Evolutionary conservation across 257 asterid genomes (phyloP).

Genomic region (Vinca minor): DNA sequence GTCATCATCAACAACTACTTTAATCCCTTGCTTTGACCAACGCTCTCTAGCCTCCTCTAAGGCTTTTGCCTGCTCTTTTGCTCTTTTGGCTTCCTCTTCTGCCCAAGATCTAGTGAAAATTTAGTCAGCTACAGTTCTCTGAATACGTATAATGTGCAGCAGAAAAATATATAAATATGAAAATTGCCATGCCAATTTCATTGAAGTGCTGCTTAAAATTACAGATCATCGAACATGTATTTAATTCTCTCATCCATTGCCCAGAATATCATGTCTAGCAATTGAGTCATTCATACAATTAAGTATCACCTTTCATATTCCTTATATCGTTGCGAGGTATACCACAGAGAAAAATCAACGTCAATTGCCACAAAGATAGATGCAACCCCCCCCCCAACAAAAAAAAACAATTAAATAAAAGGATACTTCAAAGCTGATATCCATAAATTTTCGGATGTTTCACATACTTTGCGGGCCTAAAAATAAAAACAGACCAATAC

Average conservation of each 20-base stretch:
- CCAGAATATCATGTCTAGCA: background rate
- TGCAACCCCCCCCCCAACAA: no score
- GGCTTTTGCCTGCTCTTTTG: conserved; percentile 83
- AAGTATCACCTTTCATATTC: background rate
- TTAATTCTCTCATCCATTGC: background rate
- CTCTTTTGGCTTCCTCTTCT: conserved; percentile 90
- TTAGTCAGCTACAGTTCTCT: background rate
- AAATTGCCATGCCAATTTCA: background rate
- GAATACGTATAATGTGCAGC: background rate
- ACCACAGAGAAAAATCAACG: background rate
- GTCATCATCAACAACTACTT: conserved; percentile 76
- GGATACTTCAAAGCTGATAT: no score
- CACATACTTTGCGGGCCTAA: background rate
- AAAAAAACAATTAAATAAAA: no score
- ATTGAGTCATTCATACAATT: background rate
- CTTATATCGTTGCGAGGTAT: background rate
- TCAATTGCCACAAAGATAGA: background rate
- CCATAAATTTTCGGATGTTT: no score
- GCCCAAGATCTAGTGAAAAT: conserved; percentile 71
- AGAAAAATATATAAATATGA: background rate
- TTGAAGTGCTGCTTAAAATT: no score
- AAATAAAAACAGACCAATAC: background rate
- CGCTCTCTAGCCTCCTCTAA: conserved; percentile 83
- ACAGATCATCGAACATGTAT: background rate
- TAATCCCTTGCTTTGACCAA: conserved; percentile 82